phyloP scores from a whole-genome alignment of 2,329 filamentous ascomycete genomes.

The Zymoseptoria tritici region DNA sequence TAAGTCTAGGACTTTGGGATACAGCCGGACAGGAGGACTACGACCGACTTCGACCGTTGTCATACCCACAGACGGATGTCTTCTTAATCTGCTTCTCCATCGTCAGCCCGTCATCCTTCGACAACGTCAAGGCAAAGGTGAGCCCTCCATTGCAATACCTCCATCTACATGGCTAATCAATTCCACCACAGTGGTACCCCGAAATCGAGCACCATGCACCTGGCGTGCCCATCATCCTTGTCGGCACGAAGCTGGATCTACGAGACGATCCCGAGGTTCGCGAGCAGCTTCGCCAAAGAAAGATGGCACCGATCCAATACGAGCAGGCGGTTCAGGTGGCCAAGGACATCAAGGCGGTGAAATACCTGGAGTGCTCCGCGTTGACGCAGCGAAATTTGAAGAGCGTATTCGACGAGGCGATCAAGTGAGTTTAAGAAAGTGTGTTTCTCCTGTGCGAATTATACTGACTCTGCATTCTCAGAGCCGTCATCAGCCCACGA shows the following conservation, averaged over 20 bases:
- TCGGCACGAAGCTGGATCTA: slow-evolving; percentile 94
- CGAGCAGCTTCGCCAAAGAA: slow-evolving; percentile 77
- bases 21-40: slow-evolving; percentile 98
- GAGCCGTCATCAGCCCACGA: slow-evolving; percentile 64
- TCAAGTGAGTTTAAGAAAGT: slow-evolving; percentile 59
- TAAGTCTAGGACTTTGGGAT: slow-evolving; percentile 96
- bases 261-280: slow-evolving; percentile 79
- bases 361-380: slow-evolving; percentile 96
- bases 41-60: slow-evolving; percentile 86
- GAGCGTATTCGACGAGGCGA: slow-evolving; percentile 97
- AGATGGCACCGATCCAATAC: slow-evolving; percentile 95
- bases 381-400: slow-evolving; percentile 95
- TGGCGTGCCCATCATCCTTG: slow-evolving; percentile 90
- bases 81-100: slow-evolving; percentile 99
- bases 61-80: slow-evolving; percentile 96
- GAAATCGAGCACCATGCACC: slow-evolving; percentile 97
- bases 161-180: slow-evolving; percentile 1
- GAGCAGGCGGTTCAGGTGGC: slow-evolving; percentile 82
- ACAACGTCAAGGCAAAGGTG: slow-evolving; percentile 99
- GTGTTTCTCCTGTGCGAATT: background rate
- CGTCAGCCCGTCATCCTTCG: slow-evolving; percentile 93
- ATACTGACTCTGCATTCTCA: slow-evolving; percentile 28
- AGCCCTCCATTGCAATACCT: slow-evolving; percentile 16
- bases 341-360: slow-evolving; percentile 91
- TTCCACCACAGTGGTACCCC: slow-evolving; percentile 71